Evolutionary conservation across 768 basidiomycete species (phyloP), one percentile per base, ranked within the genome.

Genomic region (Pisolithus tinctorius): DNA sequence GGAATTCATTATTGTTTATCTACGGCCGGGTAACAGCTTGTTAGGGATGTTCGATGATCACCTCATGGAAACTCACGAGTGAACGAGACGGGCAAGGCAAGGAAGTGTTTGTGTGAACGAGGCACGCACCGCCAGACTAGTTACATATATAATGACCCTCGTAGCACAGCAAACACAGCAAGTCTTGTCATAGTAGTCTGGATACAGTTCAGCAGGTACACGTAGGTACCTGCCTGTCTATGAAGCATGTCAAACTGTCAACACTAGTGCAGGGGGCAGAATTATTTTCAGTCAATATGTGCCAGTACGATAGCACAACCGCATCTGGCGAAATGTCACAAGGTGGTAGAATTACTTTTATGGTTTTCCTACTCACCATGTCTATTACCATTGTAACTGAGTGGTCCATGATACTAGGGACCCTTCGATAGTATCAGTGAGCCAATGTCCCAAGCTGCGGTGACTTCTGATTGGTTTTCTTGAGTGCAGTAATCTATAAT

Each of bases 281-380:
- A 55, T 29, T 55, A 23, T 48, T 43, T 47, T 29, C 29, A 27
- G 31, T 25, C 25, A 2, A 26, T 43, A 27, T 43, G 46, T 55
- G 50, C 54, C 41, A 39, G 51, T 30, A 30, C 10, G 48, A 48
- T 7, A 36, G 54, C 54, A 55, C 17, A 51, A 52, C 20, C 42
- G 50, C 50, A 55, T 3, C 47, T 51, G 54, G 54, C 40, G 20
- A 42, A 51, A 47, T 55, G 54, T 45, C 45, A 51, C 37, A 55
- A 27, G 2, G n/a, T 36, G 39, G 50, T 49, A 55, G 23, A 51
- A 55, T 40, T 40, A 40, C 6, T 40, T 40, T 9, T 11, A n/a
- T 11, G 13, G 39, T 40, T 13, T 40, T 40, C 39, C n/a, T 37
- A 3, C 2, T 37, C 16, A 16, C 17, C 39, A 40, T 40, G 17